Evolutionary conservation across 2,329 filamentous ascomycete genomes (phyloP).

Genomic region (Aureobasidium sp.): DNA sequence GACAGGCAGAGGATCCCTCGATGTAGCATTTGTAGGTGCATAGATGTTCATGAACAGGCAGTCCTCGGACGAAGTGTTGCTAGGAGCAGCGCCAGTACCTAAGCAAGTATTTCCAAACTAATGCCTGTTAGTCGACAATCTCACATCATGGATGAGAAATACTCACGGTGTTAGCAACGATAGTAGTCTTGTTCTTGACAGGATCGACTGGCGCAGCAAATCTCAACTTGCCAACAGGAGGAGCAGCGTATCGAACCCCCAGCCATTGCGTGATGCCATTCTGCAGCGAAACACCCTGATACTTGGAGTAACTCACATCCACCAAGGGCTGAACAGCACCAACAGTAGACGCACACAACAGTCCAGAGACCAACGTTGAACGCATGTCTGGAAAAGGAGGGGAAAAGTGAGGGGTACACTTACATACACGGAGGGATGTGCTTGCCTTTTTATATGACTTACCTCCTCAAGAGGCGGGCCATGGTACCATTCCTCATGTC

Average conservation of each 20-base stretch:
- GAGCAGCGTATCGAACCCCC: slow-evolving; percentile 66
- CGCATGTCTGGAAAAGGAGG: neutral
- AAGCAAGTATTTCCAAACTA: slow-evolving; percentile 34
- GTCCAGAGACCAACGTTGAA: neutral
- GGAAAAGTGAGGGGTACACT: slow-evolving; percentile 5
- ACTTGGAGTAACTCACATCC: slow-evolving; percentile 60
- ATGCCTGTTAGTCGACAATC: neutral
- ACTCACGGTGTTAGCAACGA: slow-evolving; percentile 50
- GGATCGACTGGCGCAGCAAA: slow-evolving; percentile 65
- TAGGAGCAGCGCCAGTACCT: slow-evolving; percentile 21
- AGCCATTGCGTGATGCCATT: slow-evolving; percentile 64
- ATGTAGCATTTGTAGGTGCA: slow-evolving; percentile 49
- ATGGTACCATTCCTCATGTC: neutral
- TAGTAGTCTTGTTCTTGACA: slow-evolving; percentile 35
- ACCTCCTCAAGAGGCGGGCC: neutral
- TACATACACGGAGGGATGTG: neutral
- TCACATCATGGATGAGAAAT: neutral
- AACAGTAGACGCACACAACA: slow-evolving; percentile 4
- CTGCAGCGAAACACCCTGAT: slow-evolving; percentile 48
- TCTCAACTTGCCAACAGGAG: slow-evolving; percentile 58
- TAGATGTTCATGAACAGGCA: slow-evolving; percentile 64
- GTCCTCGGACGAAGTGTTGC: slow-evolving; percentile 49
- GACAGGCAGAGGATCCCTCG: slow-evolving; percentile 53
- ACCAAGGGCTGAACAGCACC: slow-evolving; percentile 41
- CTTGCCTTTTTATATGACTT: neutral